These are phyloP conservation scores for Colletotrichum eremochloae DNA, from an alignment of 2,329 filamentous ascomycete species.

Conservation along the genomic window DNA sequence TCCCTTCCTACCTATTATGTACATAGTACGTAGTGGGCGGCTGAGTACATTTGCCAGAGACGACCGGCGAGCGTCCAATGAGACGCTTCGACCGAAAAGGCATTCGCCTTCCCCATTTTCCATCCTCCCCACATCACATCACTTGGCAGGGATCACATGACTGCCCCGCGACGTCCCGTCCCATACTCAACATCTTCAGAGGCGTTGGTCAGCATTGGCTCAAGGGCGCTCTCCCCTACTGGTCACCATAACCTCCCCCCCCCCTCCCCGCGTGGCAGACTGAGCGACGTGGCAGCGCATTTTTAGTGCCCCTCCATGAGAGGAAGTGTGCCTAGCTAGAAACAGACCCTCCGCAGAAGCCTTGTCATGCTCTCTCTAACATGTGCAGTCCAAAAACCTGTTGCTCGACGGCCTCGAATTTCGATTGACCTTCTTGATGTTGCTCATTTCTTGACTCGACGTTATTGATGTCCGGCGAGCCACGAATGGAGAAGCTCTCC, in stretches of 20 bases:
- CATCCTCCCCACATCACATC: constrained; percentile 2
- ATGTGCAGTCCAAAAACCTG: constrained; percentile 3
- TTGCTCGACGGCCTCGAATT: constrained; percentile 3
- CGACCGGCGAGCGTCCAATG: constrained; percentile 6
- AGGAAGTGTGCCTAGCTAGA: constrained; percentile 22
- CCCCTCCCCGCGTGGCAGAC: constrained; percentile 10
- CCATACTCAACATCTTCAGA: constrained; percentile 20
- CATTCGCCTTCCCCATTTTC: constrained; percentile 18
- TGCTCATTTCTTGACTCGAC: not conserved
- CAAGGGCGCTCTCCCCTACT: not conserved
- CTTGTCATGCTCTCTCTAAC: not conserved
- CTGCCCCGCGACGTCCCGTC: constrained; percentile 37
- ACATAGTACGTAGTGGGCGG: not conserved
- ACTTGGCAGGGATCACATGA: constrained; percentile 36
- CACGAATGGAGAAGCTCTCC: no score
- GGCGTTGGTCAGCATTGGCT: constrained; percentile 11
- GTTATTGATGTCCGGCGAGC: not conserved
- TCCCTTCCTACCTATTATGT: no score
- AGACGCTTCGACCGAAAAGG: constrained; percentile 3
- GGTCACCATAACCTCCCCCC: not conserved
- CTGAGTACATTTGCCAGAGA: constrained; percentile 9
- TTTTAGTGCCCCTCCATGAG: constrained; percentile 26
- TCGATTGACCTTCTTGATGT: constrained; percentile 12
- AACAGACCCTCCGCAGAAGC: constrained; percentile 1
- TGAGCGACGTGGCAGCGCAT: constrained; percentile 41